Conservation (phyloP, 331 rosid genomes). For the Pyrus hybrid region DNA sequence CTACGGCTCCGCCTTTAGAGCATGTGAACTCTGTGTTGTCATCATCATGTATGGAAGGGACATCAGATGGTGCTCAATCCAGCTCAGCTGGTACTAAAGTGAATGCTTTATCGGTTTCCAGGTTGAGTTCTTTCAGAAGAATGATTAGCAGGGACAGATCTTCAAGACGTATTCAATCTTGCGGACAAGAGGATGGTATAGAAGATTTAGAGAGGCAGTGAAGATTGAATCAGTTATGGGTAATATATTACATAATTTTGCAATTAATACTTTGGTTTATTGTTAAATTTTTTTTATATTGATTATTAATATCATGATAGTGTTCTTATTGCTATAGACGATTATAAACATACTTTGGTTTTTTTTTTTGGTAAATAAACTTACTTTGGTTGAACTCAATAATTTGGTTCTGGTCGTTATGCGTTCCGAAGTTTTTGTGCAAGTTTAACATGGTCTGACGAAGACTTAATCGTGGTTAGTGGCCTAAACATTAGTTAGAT, state of each 20-base stretch:
- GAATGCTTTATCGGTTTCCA: slow-evolving; percentile 22
- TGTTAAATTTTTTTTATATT: not conserved
- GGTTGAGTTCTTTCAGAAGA: slow-evolving; percentile 64
- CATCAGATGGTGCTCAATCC: slow-evolving; percentile 11
- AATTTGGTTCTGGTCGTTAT: not conserved
- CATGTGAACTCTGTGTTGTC: not conserved
- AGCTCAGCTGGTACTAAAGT: slow-evolving; percentile 15
- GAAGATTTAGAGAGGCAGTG: slow-evolving; percentile 70
- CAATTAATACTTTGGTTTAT: not conserved
- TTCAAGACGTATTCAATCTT: slow-evolving; percentile 36
- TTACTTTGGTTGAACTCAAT: not conserved
- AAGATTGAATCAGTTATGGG: not conserved
- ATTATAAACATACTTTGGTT: not conserved
- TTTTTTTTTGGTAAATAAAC: not conserved
- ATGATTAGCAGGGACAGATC: slow-evolving; percentile 67
- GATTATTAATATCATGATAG: too few relatives aligned
- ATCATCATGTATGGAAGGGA: slow-evolving; percentile 21
- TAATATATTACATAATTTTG: not conserved
- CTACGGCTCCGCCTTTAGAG: slow-evolving; percentile 17
- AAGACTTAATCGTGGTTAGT: slow-evolving; percentile 21
- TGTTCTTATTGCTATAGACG: not conserved
- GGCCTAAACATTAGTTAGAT: not conserved
- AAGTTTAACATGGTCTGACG: not conserved
- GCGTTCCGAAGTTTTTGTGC: not conserved
- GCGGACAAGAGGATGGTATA: slow-evolving; percentile 14